Conservation (phyloP, 345 rosid genomes). For the Dipteronia dyeriana region DNA sequence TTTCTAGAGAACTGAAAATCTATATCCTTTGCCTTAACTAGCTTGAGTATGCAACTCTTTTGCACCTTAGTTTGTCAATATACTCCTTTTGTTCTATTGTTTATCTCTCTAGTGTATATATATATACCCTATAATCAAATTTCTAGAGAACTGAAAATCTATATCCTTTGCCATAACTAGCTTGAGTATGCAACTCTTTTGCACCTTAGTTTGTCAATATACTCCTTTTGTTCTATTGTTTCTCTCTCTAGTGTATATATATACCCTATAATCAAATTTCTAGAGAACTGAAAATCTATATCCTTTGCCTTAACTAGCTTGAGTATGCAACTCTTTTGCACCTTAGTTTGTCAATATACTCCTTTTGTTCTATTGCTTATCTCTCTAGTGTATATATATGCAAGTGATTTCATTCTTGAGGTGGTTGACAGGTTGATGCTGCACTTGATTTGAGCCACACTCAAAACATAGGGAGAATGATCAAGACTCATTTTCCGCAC, state of each 20-base stretch:
- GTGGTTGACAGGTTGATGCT: constrained; percentile 52
- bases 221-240: background rate
- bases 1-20: background rate
- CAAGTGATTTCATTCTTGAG: constrained; percentile 9
- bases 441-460: constrained; percentile 97
- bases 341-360: background rate
- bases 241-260: background rate
- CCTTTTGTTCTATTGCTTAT: background rate
- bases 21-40: background rate
- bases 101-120: too few species aligned
- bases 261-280: too few species aligned
- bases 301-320: background rate
- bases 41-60: background rate
- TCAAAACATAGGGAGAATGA: constrained; percentile 92
- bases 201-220: background rate
- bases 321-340: background rate
- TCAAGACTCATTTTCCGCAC: constrained; percentile 64
- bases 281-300: background rate
- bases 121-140: too few species aligned
- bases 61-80: too few species aligned
- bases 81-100: too few species aligned
- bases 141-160: too few species aligned
- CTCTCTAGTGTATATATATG: background rate
- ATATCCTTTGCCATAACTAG: too few species aligned
- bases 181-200: too few species aligned